Evolutionary conservation across 2,329 filamentous ascomycete genomes (phyloP).

Genomic region (Aureobasidium uvarum): DNA sequence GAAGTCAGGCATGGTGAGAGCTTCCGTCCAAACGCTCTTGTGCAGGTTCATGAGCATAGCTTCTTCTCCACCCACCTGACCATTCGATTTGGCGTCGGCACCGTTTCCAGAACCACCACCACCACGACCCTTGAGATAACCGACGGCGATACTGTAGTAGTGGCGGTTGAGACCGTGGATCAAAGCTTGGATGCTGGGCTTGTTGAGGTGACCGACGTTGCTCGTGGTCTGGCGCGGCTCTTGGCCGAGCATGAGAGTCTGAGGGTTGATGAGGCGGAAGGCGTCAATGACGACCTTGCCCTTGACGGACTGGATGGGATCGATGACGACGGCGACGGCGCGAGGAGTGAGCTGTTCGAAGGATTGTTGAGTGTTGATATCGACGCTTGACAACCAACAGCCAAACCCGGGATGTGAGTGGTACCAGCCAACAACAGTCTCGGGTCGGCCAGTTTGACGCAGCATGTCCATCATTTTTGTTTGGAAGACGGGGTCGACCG

Average conservation of each 20-base stretch:
- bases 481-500: constrained; percentile 97
- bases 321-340: constrained; percentile 95
- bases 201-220: constrained; percentile 96
- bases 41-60: constrained; percentile 99
- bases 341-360: constrained; percentile 97
- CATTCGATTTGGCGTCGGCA: constrained; percentile 10
- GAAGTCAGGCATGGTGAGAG: constrained; percentile 96
- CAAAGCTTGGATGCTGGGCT: constrained; percentile 98
- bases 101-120: constrained; percentile 26
- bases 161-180: constrained; percentile 98
- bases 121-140: constrained; percentile 72
- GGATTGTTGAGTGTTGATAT: constrained; percentile 99
- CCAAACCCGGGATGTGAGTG: constrained; percentile 99
- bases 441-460: constrained; percentile 90
- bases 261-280: constrained; percentile 97
- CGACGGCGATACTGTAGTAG: constrained; percentile 98
- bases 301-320: constrained; percentile 98
- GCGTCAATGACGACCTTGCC: constrained; percentile 99
- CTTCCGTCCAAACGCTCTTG: constrained; percentile 99
- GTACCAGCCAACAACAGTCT: constrained; percentile 99
- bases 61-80: constrained; percentile 68
- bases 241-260: constrained; percentile 96
- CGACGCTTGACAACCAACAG: constrained; percentile 97
- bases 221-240: constrained; percentile 97
- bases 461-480: constrained; percentile 99